These are phyloP conservation scores for Durotheca rogersii DNA, from an alignment of 495 filamentous ascomycete species.

Conservation along the genomic window DNA sequence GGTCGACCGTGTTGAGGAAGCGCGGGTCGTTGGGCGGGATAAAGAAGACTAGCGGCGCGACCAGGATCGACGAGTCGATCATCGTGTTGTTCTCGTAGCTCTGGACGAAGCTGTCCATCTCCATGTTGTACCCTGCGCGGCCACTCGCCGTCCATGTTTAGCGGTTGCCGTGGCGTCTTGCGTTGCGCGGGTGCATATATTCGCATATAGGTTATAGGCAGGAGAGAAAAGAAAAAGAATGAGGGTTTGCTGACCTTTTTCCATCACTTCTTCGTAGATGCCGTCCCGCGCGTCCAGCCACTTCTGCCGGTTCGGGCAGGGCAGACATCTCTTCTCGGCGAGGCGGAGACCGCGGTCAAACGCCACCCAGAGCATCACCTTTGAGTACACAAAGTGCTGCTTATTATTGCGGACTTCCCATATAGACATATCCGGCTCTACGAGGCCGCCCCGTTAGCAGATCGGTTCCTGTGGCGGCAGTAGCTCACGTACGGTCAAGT, in stretches of 20 bases:
- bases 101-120: slow-evolving; percentile 66
- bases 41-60: slow-evolving; percentile 74
- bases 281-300: slow-evolving; percentile 64
- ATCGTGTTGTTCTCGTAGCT: slow-evolving; percentile 68
- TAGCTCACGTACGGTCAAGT: slow-evolving; percentile 38
- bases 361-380: slow-evolving; percentile 76
- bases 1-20: slow-evolving; percentile 67
- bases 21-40: slow-evolving; percentile 70
- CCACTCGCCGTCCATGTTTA: too few relatives aligned
- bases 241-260: slow-evolving; percentile 44
- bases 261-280: slow-evolving; percentile 73
- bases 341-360: slow-evolving; percentile 70
- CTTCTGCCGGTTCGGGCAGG: slow-evolving; percentile 62
- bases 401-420: slow-evolving; percentile 74
- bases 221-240: not conserved
- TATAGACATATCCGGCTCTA: slow-evolving; percentile 71
- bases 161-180: too few relatives aligned
- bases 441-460: not conserved
- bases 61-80: slow-evolving; percentile 68
- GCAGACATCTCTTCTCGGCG: slow-evolving; percentile 66
- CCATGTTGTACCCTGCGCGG: slow-evolving; percentile 56
- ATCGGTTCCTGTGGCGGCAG: not conserved
- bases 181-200: not conserved
- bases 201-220: not conserved
- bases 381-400: slow-evolving; percentile 72